These are phyloP conservation scores for Xylaria sp. DNA, from an alignment of 2,329 filamentous ascomycete genomes.

Conservation along the genomic window DNA sequence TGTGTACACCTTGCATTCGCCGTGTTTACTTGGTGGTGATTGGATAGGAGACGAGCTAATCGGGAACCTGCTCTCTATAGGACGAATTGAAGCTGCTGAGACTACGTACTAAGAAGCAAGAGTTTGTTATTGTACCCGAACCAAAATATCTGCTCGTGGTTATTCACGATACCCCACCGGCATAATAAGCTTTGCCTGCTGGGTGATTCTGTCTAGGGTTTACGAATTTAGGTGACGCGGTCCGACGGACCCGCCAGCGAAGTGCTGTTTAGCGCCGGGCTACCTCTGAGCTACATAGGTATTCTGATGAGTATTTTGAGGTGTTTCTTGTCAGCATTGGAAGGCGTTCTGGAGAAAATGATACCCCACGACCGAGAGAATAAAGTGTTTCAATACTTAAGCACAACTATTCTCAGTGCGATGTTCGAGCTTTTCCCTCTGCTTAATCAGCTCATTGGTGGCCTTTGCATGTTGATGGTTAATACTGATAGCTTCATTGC, in stretches of 20 bases:
- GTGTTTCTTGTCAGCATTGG: conserved; percentile 31
- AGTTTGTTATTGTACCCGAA: conserved; percentile 86
- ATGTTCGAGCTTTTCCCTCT: conserved; percentile 8
- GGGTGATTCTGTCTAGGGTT: background rate
- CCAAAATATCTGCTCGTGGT: conserved; percentile 81
- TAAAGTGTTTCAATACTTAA: conserved; percentile 25
- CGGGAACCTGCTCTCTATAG: conserved; percentile 50
- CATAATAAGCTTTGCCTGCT: conserved; percentile 59
- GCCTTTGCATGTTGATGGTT: conserved; percentile 10
- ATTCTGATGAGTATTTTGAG: conserved; percentile 20
- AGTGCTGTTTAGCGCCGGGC: conserved; percentile 11
- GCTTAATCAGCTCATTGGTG: background rate
- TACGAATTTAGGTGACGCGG: conserved; percentile 7
- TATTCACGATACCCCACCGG: conserved; percentile 82
- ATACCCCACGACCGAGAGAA: conserved; percentile 43
- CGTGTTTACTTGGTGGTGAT: background rate
- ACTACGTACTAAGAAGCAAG: conserved; percentile 84
- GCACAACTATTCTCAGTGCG: conserved; percentile 7
- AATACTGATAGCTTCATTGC: conserved; percentile 8
- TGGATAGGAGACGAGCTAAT: conserved; percentile 24
- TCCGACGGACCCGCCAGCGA: conserved; percentile 19
- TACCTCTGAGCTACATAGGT: background rate
- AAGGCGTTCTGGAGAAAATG: conserved; percentile 45
- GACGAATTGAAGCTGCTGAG: conserved; percentile 82
- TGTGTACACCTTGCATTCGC: conserved; percentile 4